Base-by-base conservation (phyloP, 257 asterid species). In the Solanum dulcamara region DNA sequence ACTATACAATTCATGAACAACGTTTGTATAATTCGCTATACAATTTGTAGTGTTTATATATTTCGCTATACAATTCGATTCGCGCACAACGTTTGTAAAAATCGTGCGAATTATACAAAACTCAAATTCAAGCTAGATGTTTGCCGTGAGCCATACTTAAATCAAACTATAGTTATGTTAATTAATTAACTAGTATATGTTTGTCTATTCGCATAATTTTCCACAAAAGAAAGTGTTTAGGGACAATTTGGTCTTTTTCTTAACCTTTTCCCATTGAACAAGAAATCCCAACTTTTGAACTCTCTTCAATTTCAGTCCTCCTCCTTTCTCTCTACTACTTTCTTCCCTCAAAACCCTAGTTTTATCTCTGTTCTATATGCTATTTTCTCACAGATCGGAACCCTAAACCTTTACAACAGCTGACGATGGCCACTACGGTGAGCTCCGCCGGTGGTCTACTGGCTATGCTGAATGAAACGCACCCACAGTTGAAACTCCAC, bases 381-480 rank as follows among this genome's bases (percentile, higher is more conserved):
- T 22, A 57, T 57, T 13, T 37, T 35, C 50, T 70, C 50, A 4
- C 8, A 20, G 44, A 70, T 10, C 79, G 26, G 9, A 35, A 70
- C 28, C 48, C 28, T 68, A 33, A 68, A 57, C 7, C 12, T 20
- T 67, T 8, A 17, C 75, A 67, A 8, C 24, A 33, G 77, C 48
- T 35, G 50, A 70, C 91, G 67, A 93, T 91, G 75, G 94, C 95
- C 87, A 91, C 94, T 62, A 93, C 88, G 96, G 96, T 96, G 87
- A 93, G 96, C 84, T 96, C 96, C 33, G 97, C 98, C 37, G 98
- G 98, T 4, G 96, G 93, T 80, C 89, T 94, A 50, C 85, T 96
- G 89, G 99, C 99, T 88, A 96, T 96, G 98, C 89, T 93, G 79
- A 96, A 93, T 83, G 99, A 96, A 88, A 85, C 51, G 80, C 96